Base-by-base conservation (phyloP, 257 asterid genomes). In the Nicotiana noctiflora region DNA sequence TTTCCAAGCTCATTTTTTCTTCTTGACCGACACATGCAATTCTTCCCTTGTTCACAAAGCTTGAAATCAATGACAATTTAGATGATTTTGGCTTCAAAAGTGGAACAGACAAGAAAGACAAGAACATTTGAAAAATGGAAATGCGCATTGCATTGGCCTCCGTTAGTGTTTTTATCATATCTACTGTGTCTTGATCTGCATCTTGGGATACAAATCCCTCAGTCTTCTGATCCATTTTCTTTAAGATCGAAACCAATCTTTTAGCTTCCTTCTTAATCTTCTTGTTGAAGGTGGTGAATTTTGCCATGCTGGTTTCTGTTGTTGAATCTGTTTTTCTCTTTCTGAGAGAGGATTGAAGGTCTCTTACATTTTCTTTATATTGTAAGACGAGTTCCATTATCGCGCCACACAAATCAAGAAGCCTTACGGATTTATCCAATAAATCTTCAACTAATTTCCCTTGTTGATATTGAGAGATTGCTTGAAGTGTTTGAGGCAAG, bases 51-150 rank as follows among this genome's bases (percentile, higher is more conserved):
- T 79, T 76, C 29, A 82, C 67, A 25, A 86, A 70, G 40, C 84
- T 84, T 14, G 84, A 82, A 82, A 86, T 81, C 78, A 85, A 8
- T n/a, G 81, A 76, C 84, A 87, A 79, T 80, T 81, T 86, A 25
- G 51, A 81, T 23, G 70, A 19, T 82, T 82, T 82, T 79, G 82
- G 51, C 44, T 82, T 84, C 19, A 51, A 75, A 72, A 84, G 19
- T n/a, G 83, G 83, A 27, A 44, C 72, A 23, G 81, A 84, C 40
- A 86, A 68, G 62, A 76, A 86, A 5, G 53, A 5, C 56, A 84
- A 32, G 31, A 70, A 52, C 4, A 70, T 32, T 25, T 82, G 86
- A 32, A 86, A 86, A 59, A 79, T 74, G 32, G 77, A 70, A 40
- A 61, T 59, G 79, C 81, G 76, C 5, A 81, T 75, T 15, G 85